Conservation (phyloP, 2,329 filamentous ascomycete genomes). For the Aspergillus alliaceus region DNA sequence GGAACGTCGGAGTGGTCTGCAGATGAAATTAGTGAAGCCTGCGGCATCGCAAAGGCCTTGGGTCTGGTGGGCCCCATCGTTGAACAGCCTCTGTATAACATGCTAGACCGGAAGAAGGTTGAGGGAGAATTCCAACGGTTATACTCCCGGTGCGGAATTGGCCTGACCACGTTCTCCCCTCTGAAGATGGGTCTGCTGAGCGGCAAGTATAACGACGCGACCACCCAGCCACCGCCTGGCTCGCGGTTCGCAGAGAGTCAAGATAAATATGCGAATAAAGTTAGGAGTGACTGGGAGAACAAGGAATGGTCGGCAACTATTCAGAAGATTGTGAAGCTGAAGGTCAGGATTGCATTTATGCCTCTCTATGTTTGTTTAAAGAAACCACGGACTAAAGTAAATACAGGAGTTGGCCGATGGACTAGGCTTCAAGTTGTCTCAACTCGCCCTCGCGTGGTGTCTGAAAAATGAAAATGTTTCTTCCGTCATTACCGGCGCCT, state of each 20-base stretch:
- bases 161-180: conserved; percentile 65
- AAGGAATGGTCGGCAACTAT: conserved; percentile 49
- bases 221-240: conserved; percentile 51
- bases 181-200: conserved; percentile 63
- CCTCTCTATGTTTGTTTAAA: too few species aligned
- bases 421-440: conserved; percentile 52
- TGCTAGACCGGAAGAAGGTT: conserved; percentile 61
- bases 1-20: conserved; percentile 69
- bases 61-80: conserved; percentile 55
- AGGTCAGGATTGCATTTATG: too few species aligned
- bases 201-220: conserved; percentile 67
- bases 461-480: conserved; percentile 59
- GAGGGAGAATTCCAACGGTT: conserved; percentile 62
- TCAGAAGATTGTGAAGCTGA: conserved; percentile 56
- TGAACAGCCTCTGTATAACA: conserved; percentile 67
- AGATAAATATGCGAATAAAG: conserved; percentile 56
- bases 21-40: conserved; percentile 65
- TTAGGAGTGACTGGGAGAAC: conserved; percentile 43
- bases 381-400: too few species aligned
- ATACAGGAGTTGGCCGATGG: conserved; percentile 33
- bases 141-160: conserved; percentile 61
- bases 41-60: conserved; percentile 60
- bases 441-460: conserved; percentile 60
- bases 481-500: conserved; percentile 45
- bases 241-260: conserved; percentile 59